These are phyloP conservation scores for Durusdinium trenchii DNA, from an alignment of 73 alveolate species.

Conservation along the genomic window DNA sequence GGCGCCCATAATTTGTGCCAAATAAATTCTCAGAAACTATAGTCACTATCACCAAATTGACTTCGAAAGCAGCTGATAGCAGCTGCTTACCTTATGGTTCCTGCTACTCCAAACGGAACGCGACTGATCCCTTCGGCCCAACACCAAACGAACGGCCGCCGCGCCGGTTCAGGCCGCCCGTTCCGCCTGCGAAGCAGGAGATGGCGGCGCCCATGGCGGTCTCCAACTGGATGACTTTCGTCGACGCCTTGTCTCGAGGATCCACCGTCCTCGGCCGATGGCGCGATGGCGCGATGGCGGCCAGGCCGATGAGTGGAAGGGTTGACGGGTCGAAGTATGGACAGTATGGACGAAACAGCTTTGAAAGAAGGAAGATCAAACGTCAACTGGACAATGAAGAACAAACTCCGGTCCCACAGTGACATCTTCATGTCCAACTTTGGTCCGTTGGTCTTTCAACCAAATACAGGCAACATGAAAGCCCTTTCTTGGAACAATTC, in stretches of 20 bases:
- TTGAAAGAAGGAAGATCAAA: not conserved
- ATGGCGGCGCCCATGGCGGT: conserved; percentile 96
- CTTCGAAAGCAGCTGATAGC: no score
- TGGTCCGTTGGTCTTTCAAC: not conserved
- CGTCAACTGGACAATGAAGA: not conserved
- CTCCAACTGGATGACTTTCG: conserved; percentile 86
- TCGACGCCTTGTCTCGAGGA: conserved; percentile 89
- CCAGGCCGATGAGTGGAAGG: not conserved
- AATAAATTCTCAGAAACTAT: no score
- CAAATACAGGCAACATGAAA: not conserved
- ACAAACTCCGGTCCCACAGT: not conserved
- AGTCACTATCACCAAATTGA: no score
- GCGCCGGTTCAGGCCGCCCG: no score
- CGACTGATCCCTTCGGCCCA: no score
- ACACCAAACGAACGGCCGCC: no score
- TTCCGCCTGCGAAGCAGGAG: conserved; percentile 75
- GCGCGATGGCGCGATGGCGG: not conserved
- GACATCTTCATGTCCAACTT: not conserved
- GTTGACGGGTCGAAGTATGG: no score
- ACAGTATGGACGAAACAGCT: not conserved
- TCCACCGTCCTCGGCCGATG: conserved; percentile 39
- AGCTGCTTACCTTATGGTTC: no score
- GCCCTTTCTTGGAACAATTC: not conserved
- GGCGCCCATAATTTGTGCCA: no score
- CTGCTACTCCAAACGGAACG: no score